Conservation (phyloP, 495 filamentous ascomycete species). For the Trichoderma orchidacearum region DNA sequence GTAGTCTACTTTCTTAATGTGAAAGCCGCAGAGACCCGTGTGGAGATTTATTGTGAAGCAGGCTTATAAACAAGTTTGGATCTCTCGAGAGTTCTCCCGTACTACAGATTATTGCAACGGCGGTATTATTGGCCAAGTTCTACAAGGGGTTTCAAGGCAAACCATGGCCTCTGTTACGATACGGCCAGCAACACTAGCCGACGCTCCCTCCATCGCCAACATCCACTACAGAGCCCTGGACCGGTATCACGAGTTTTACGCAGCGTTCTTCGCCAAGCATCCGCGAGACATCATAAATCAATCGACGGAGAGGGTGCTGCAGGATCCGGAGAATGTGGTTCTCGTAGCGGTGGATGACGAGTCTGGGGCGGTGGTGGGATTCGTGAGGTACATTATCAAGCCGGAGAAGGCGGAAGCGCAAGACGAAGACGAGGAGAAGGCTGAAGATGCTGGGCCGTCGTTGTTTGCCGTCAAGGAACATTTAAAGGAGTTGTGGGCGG, state of each 20-base stretch:
- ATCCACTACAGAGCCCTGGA: not conserved
- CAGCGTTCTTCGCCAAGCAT: not conserved
- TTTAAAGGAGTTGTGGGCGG: not conserved
- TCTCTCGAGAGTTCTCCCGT: no score
- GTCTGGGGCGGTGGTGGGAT: not conserved
- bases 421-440: not conserved
- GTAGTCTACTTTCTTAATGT: no score
- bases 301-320: not conserved
- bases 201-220: not conserved
- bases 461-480: not conserved
- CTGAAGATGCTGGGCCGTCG: not conserved
- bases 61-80: no score
- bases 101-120: no score
- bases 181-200: not conserved
- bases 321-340: not conserved
- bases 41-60: not conserved
- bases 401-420: not conserved
- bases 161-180: not conserved
- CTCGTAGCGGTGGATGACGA: not conserved
- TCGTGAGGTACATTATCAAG: not conserved
- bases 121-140: no score
- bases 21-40: not conserved
- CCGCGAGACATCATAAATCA: not conserved
- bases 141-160: no score
- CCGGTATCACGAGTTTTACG: not conserved